Conservation (phyloP, 192 early-diverging fungal genomes). For the Allomyces arbusculus region DNA sequence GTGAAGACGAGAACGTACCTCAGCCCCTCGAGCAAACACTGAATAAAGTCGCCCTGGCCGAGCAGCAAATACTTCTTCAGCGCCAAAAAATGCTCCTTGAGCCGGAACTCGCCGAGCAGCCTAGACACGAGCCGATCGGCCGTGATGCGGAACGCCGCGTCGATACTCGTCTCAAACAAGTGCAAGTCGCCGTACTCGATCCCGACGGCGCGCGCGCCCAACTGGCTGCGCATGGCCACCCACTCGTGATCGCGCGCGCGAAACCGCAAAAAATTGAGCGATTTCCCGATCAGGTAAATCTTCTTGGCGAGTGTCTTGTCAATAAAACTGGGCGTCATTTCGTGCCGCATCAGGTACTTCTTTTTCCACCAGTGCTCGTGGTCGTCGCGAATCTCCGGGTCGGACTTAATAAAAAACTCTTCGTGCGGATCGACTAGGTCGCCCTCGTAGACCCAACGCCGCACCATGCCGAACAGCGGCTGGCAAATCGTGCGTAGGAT, state of each 20-base stretch:
- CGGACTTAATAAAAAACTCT: constrained; percentile 71
- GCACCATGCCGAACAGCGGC: constrained; percentile 82
- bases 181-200: constrained; percentile 46
- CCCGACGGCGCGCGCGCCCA: constrained; percentile 4
- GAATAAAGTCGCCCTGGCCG: constrained; percentile 87
- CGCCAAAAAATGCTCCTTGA: constrained; percentile 68
- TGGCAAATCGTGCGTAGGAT: constrained; percentile 52
- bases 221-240: constrained; percentile 8
- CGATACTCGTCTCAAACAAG: constrained; percentile 51
- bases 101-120: constrained; percentile 53
- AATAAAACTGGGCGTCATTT: constrained; percentile 80
- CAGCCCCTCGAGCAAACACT: constrained; percentile 63
- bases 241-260: constrained; percentile 41
- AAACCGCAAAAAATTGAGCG: constrained; percentile 59
- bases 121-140: constrained; percentile 58
- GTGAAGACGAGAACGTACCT: constrained; percentile 23
- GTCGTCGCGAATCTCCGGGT: constrained; percentile 31
- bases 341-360: constrained; percentile 49
- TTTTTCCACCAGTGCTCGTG: constrained; percentile 48
- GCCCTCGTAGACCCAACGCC: constrained; percentile 81
- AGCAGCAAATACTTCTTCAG: constrained; percentile 77
- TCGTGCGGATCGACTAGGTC: constrained; percentile 77
- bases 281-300: constrained; percentile 71
- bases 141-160: constrained; percentile 43
- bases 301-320: constrained; percentile 53